These are phyloP conservation scores for Viridothelium virens DNA, from an alignment of 495 filamentous ascomycete genomes.

Conservation along the genomic window DNA sequence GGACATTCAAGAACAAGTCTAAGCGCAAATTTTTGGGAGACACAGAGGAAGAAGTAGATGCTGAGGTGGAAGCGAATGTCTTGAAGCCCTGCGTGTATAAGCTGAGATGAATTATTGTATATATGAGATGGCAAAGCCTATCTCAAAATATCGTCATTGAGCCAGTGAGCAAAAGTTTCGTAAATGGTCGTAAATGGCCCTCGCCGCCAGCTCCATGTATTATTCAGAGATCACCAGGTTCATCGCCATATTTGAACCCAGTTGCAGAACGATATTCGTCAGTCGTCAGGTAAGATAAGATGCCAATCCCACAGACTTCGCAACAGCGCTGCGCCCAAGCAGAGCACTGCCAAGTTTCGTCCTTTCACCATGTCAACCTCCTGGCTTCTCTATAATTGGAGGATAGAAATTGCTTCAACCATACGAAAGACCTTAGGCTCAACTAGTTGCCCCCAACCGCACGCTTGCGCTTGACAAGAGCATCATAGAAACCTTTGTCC, in stretches of 20 bases:
- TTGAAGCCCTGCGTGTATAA: conserved; percentile 98
- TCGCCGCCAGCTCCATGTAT: too few species aligned
- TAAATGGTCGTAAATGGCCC: not conserved
- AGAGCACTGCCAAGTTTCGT: not conserved
- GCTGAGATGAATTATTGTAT: conserved; percentile 48
- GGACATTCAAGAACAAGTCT: conserved; percentile 24
- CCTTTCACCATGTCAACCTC: not conserved
- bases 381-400: too few species aligned
- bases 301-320: not conserved
- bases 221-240: too few species aligned
- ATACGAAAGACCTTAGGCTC: not conserved
- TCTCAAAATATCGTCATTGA: not conserved
- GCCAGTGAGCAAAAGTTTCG: not conserved
- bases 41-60: conserved; percentile 44
- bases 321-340: not conserved
- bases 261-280: too few species aligned
- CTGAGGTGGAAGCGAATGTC: conserved; percentile 56
- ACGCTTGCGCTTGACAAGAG: conserved; percentile 23
- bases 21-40: conserved; percentile 37
- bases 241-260: too few species aligned
- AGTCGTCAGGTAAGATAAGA: not conserved
- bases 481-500: conserved; percentile 28
- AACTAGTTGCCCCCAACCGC: not conserved
- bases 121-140: not conserved
- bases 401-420: too few species aligned